Evolutionary conservation across 2,329 filamentous ascomycete species (phyloP), one percentile per base, ranked within the genome.

Genomic region (Cercospora zeina): DNA sequence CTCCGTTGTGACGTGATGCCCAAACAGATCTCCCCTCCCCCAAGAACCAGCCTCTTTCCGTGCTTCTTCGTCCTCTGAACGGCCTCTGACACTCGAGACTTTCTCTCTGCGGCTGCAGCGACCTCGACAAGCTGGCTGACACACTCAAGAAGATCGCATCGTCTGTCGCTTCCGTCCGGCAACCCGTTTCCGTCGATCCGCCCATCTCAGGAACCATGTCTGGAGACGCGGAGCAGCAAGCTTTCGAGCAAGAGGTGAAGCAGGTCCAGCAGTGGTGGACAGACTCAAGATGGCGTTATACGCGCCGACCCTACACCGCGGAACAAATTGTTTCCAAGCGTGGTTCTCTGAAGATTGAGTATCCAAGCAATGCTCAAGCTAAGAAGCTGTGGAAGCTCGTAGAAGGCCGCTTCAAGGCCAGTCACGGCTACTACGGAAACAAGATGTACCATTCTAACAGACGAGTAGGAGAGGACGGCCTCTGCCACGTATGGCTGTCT

Each of bases 301-400:
- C 95, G 71, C 93, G 90, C 81, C 85, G 95, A 62, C 88, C 95
- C 24, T 99, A 95, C 77, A 96, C 93, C 3, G 92, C 95, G 33
- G 95, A 97, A 83, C 90, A 96, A 80, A 97, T 99, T 74, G 95
- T 96, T 67, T 88, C 90, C 57, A 99, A 99, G 85, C 85, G 95
- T 74, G 95, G 95, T 62, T 93, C 89, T 73, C 81, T 99, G 71
- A 91, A 89, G 79, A 89, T 97, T 71, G 85, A 96, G 66, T 97
- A 97, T 76, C 89, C 95, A 19, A 95, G 93, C 80, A 96, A 96
- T 77, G 81, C 81, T 16, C 88, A 93, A 79, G 85, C 90, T 53
- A 97, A 97, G 85, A 99, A 99, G 85, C 83, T 97, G 56, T 99
- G 93, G 93, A 83, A 84, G 42, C 93, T 93, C 65, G 82, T 99